Conservation (phyloP, 768 basidiomycete genomes). For the Dioszegia crocea region DNA sequence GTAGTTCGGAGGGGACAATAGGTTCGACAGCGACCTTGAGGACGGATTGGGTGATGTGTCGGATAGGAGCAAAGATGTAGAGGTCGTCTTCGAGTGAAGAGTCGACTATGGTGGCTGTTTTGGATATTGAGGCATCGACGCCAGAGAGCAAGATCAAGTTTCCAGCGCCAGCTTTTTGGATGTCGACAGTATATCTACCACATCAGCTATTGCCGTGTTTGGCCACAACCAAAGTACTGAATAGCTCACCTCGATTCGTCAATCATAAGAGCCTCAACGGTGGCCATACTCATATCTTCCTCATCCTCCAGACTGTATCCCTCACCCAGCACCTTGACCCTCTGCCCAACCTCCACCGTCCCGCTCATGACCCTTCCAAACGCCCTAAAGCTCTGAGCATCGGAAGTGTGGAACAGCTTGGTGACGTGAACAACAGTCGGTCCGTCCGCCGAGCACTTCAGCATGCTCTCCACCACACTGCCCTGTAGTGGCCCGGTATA, state of each 20-base stretch:
- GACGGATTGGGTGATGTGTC: slow-evolving; percentile 94
- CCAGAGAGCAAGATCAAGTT: slow-evolving; percentile 90
- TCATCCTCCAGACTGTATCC: slow-evolving; percentile 98
- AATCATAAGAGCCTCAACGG: slow-evolving; percentile 83
- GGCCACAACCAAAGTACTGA: not conserved
- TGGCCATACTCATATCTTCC: slow-evolving; percentile 88
- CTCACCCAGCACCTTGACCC: slow-evolving; percentile 94
- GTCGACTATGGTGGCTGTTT: slow-evolving; percentile 80
- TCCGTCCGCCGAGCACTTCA: slow-evolving; percentile 72
- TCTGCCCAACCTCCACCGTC: slow-evolving; percentile 73
- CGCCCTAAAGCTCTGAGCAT: slow-evolving; percentile 93
- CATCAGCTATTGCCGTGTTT: slow-evolving; percentile 3
- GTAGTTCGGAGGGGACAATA: slow-evolving; percentile 92
- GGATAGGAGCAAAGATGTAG: slow-evolving; percentile 91
- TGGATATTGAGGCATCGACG: slow-evolving; percentile 88
- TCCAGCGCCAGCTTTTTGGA: slow-evolving; percentile 82
- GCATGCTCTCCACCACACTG: slow-evolving; percentile 72
- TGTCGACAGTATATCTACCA: slow-evolving; percentile 79
- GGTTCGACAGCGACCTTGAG: slow-evolving; percentile 98
- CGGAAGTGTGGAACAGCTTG: slow-evolving; percentile 93
- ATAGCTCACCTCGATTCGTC: slow-evolving; percentile 72
- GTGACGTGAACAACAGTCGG: slow-evolving; percentile 89
- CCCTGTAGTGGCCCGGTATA: slow-evolving; percentile 86
- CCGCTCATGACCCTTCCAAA: slow-evolving; percentile 93
- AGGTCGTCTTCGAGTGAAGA: slow-evolving; percentile 70